A percentile compares a stretch with the other conserved stretches of the same genome.
Conservation (phyloP, 1,284 basidiomycete species). For the Boletus sp. region DNA sequence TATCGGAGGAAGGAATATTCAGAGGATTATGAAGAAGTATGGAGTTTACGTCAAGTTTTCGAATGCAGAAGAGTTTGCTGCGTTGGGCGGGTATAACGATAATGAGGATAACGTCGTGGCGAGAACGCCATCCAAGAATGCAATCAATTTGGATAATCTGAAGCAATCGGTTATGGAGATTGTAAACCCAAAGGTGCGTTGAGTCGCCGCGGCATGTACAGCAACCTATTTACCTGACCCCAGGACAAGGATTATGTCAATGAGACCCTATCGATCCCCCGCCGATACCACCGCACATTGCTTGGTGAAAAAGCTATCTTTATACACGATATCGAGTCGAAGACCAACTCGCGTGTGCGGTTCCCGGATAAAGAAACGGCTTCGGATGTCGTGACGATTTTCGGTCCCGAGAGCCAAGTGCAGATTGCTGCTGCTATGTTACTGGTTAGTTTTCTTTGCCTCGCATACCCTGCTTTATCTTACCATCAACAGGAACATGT, state of each 20-base stretch:
- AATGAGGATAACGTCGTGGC: slow-evolving; percentile 99
- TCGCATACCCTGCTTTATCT: slow-evolving; percentile 5
- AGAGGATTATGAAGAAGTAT: slow-evolving; percentile 99
- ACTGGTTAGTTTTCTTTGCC: slow-evolving; percentile 53
- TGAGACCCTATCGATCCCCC: slow-evolving; percentile 90
- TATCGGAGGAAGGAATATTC: slow-evolving; percentile 97
- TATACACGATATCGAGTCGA: slow-evolving; percentile 94
- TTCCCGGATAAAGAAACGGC: slow-evolving; percentile 97
- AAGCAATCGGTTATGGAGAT: slow-evolving; percentile 98
- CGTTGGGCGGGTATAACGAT: slow-evolving; percentile 93
- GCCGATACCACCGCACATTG: slow-evolving; percentile 92
- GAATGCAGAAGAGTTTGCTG: slow-evolving; percentile 96
- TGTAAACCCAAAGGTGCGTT: slow-evolving; percentile 86
- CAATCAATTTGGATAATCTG: slow-evolving; percentile 91
- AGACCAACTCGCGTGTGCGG: slow-evolving; percentile 92
- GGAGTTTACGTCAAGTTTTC: slow-evolving; percentile 99
- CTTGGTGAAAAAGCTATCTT: slow-evolving; percentile 97
- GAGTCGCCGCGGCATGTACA: not conserved
- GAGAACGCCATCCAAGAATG: slow-evolving; percentile 97
- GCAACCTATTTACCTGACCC: not conserved
- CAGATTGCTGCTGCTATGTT: slow-evolving; percentile 97
- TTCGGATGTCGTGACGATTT: slow-evolving; percentile 89
- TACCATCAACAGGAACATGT: slow-evolving; percentile 77
- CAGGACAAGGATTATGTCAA: slow-evolving; percentile 97
- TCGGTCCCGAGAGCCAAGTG: slow-evolving; percentile 95